Conservation (phyloP, 768 basidiomycete species). For the Lactarius sp. region DNA sequence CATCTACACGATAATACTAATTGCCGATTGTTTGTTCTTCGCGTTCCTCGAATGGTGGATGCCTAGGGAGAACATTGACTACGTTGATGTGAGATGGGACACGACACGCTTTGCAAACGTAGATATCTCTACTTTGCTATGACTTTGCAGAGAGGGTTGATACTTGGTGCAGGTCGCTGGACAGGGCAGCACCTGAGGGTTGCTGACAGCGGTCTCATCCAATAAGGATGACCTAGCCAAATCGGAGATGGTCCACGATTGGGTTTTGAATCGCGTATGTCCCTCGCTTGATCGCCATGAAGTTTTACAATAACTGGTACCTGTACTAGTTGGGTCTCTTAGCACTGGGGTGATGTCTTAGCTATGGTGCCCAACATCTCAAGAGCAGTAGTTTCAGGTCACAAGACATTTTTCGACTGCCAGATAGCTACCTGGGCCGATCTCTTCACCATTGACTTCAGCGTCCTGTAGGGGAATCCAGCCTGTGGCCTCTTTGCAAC, state of each 20-base stretch:
- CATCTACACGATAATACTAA: conserved; percentile 82
- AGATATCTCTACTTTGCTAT: neutral
- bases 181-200: conserved; percentile 1
- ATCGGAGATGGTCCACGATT: neutral
- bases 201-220: neutral
- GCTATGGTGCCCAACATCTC: neutral
- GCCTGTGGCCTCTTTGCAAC: neutral
- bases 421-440: neutral
- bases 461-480: neutral
- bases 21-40: conserved; percentile 89
- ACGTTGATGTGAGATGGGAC: conserved; percentile 64
- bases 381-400: neutral
- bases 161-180: conserved; percentile 5
- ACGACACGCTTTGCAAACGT: conserved; percentile 35
- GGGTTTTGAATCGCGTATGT: neutral
- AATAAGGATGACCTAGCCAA: neutral
- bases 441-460: neutral
- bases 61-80: conserved; percentile 74
- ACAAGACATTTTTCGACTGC: neutral
- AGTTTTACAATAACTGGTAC: neutral
- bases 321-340: neutral
- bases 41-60: conserved; percentile 77
- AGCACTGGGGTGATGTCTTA: neutral
- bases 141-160: neutral
- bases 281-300: neutral